Conservation (phyloP, 208 protist genomes). For the Angomonas ambiguus region DNA sequence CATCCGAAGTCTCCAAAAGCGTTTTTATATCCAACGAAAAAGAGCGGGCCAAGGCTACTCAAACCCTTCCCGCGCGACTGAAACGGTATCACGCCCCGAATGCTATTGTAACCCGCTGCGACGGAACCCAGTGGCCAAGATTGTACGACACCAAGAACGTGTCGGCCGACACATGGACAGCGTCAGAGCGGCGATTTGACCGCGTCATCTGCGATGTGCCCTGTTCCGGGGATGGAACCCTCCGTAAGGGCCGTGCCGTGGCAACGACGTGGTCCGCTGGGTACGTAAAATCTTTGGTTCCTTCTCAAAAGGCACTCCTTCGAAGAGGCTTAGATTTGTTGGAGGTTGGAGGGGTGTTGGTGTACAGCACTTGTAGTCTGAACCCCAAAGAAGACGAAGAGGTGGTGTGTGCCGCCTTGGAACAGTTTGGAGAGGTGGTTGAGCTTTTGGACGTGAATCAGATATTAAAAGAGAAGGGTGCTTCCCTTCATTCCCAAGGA, state of each 20-base stretch:
- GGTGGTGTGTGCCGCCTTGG: slow-evolving; percentile 85
- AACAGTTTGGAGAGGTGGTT: slow-evolving; percentile 69
- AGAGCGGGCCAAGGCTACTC: slow-evolving; percentile 90
- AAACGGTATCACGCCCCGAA: slow-evolving; percentile 89
- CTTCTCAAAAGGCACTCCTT: slow-evolving; percentile 86
- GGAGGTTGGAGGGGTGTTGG: slow-evolving; percentile 74
- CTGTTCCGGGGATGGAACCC: slow-evolving; percentile 95
- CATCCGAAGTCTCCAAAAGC: slow-evolving; percentile 28
- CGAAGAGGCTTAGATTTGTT: slow-evolving; percentile 84
- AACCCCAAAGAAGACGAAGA: slow-evolving; percentile 97
- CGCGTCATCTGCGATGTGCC: slow-evolving; percentile 94
- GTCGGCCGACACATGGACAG: slow-evolving; percentile 13
- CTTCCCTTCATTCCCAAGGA: slow-evolving; percentile 47
- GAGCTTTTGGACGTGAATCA: slow-evolving; percentile 85
- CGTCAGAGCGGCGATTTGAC: slow-evolving; percentile 65
- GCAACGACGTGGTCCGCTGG: slow-evolving; percentile 80
- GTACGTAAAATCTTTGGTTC: slow-evolving; percentile 84
- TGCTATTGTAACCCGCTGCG: slow-evolving; percentile 76
- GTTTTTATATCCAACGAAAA: slow-evolving; percentile 88
- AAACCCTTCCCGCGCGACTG: slow-evolving; percentile 84
- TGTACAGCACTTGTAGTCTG: slow-evolving; percentile 97
- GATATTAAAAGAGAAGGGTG: slow-evolving; percentile 41
- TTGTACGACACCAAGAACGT: slow-evolving; percentile 34
- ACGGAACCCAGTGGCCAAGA: slow-evolving; percentile 84
- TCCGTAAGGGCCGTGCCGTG: slow-evolving; percentile 87